Percentiles rank a stretch among this genome's conserved stretches.
Evolutionary conservation across 192 early-diverging fungal genomes (phyloP).

Genomic region (Powellomyces hirtus): DNA sequence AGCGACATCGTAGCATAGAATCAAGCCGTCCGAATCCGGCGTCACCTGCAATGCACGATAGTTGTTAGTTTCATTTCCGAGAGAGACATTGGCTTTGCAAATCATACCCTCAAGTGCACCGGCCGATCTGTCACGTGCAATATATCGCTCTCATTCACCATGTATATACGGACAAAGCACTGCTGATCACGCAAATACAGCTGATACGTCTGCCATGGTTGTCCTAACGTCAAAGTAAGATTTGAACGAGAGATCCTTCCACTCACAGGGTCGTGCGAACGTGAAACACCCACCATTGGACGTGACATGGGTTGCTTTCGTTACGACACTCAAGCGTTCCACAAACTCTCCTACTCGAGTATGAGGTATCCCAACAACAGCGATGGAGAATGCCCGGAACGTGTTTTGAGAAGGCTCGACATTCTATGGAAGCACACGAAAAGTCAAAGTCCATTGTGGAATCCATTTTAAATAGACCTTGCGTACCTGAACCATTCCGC

Average conservation of each 20-base stretch:
- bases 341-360: not conserved
- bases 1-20: constrained; percentile 36
- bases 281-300: not conserved
- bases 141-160: not conserved
- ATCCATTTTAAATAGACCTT: too few species aligned
- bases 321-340: not conserved
- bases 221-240: not conserved
- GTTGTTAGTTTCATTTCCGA: too few species aligned
- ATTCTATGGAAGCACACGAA: not conserved
- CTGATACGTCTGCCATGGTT: not conserved
- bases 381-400: not conserved
- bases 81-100: too few species aligned
- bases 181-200: not conserved
- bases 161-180: not conserved
- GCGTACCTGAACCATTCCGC: too few species aligned
- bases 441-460: too few species aligned
- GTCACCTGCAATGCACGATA: not conserved
- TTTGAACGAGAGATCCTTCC: not conserved
- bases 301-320: not conserved
- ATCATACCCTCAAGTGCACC: not conserved
- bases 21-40: constrained; percentile 21
- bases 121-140: not conserved
- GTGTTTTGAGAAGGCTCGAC: not conserved
- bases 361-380: not conserved
- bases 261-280: not conserved